A percentile compares a stretch with the other conserved stretches of the same genome.
Conservation (phyloP, 78 protist species). For the Guillardia theta region DNA sequence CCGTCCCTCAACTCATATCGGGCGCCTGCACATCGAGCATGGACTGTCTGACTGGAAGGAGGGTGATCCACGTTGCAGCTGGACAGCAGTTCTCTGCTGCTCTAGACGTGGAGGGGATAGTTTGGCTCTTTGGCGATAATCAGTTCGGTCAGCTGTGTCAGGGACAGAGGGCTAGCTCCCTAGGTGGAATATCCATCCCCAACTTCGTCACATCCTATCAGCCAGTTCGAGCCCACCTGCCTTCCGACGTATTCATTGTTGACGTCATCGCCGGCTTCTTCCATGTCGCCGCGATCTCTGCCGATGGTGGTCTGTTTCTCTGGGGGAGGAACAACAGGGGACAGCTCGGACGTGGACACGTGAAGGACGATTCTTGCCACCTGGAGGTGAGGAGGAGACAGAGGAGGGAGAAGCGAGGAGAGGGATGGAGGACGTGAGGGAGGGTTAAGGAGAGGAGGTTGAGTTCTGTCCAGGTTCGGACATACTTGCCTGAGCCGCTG, state of each 20-base stretch:
- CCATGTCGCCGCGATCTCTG: neutral
- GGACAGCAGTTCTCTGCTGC: neutral
- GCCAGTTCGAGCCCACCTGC: neutral
- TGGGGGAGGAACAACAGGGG: constrained; percentile 22
- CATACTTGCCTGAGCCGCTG: neutral
- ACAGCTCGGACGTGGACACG: neutral
- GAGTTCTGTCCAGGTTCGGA: no score
- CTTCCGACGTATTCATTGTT: neutral
- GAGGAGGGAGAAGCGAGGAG: no score
- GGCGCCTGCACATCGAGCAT: neutral
- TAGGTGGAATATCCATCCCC: neutral
- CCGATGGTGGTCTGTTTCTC: neutral
- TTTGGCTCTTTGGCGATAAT: neutral
- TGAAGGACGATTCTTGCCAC: neutral
- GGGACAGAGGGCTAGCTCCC: neutral
- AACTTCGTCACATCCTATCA: neutral
- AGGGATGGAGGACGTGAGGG: no score
- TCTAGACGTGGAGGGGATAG: neutral
- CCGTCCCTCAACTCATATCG: neutral
- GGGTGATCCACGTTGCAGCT: neutral
- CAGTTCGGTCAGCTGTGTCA: neutral
- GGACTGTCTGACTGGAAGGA: neutral
- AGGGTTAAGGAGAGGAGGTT: no score
- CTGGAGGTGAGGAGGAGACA: neutral
- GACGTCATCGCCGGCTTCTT: neutral